Base-by-base conservation (phyloP, 306 rosid genomes). In the Prunus davidiana region DNA sequence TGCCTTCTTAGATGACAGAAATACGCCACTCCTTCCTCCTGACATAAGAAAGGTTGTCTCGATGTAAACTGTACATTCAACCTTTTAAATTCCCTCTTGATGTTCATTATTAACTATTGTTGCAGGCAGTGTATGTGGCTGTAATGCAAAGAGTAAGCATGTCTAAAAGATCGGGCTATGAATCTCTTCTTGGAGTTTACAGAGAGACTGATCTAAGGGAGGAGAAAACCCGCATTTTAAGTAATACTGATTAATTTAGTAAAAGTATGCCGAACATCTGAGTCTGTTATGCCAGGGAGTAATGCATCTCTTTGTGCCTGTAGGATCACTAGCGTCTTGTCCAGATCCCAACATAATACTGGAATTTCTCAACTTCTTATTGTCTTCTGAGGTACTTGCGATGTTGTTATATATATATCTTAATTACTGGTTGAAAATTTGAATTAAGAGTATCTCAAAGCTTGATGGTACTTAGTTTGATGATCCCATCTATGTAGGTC, bases 151-250 rank as follows among this genome's bases (percentile, higher is more conserved):
- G 75, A 77, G 89, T 85, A 52, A 88, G 65, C 77, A 70, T 74
- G 47, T 88, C 93, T 15, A 82, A 90, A 78, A 84, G 89, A 76
- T 77, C 41, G 65, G 93, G 79, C 80, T 90, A 82, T 72, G 98
- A 92, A 72, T 89, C 90, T 51, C 97, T 92, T 64, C 81, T 92
- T 74, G 85, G 89, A 84, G 61, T 95, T 54, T 95, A 95, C 54
- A 86, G 89, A 76, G 98, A 95, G 87, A 83, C 88, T 66, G 98
- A 92, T 81, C 77, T 86, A 27, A 89, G 97, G 82, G 87, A 90
- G 87, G 97, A 95, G 91, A 95, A 89, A 84, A 89, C 92, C 54
- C 91, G 96, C 75, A 84, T 95, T 86, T 84, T 95, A 81, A 75
- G 98, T 95, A 90, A 87, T 52, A n/a, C 57, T 25, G 38, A 55